Percentiles rank a stretch among this genome's conserved stretches.
phyloP scores from a whole-genome alignment of 2,329 filamentous ascomycete genomes.

The Paraphoma chrysanthemicola region DNA sequence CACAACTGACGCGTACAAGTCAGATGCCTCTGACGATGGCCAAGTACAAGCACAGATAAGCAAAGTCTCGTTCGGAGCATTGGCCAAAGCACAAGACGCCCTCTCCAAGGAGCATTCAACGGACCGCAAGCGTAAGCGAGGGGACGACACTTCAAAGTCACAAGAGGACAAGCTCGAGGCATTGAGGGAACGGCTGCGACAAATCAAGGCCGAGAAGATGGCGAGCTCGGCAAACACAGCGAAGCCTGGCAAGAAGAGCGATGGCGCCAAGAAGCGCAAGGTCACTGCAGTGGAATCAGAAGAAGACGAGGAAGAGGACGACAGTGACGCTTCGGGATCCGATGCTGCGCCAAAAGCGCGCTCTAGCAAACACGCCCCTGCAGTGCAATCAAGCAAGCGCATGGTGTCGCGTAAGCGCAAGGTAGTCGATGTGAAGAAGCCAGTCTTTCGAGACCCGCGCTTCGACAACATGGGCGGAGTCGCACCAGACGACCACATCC shows the following conservation, averaged over 20 bases:
- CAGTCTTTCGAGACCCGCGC: constrained; percentile 76
- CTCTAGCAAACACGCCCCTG: constrained; percentile 86
- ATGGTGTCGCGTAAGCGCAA: constrained; percentile 82
- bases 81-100: constrained; percentile 83
- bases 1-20: constrained; percentile 21
- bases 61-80: constrained; percentile 84
- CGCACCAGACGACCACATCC: constrained; percentile 62
- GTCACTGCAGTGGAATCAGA: constrained; percentile 3
- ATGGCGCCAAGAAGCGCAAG: constrained; percentile 20
- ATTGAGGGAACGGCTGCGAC: constrained; percentile 52
- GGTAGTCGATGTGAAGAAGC: constrained; percentile 70
- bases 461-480: constrained; percentile 74
- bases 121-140: constrained; percentile 53
- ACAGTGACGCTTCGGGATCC: constrained; percentile 36
- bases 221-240: constrained; percentile 26
- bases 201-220: constrained; percentile 52
- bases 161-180: constrained; percentile 57
- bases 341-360: constrained; percentile 53
- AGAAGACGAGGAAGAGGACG: constrained; percentile 43
- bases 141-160: constrained; percentile 45
- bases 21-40: constrained; percentile 47
- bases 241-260: constrained; percentile 29
- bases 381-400: constrained; percentile 80
- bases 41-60: constrained; percentile 57
- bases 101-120: constrained; percentile 53